These are phyloP conservation scores for thale cress (Arabidopsis thaliana) DNA, from an alignment of 345 rosid species.

Conservation along the genomic window TAIR10.1 NC_003074.8:3044501-3045000, in stretches of 20 bases:
- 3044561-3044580: constrained; percentile 25
- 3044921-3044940: constrained; percentile 15
- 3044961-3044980: constrained; percentile 1
- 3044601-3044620: constrained; percentile 37
- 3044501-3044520: constrained; percentile 23
- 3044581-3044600: constrained; percentile 16
- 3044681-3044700: background rate
- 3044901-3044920: constrained; percentile 18
- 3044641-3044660: constrained; percentile 14
- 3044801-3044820: constrained; percentile 21
- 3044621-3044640: background rate
- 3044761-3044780: constrained; percentile 46
- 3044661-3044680: constrained; percentile 29
- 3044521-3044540: constrained; percentile 14
- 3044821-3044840: constrained; percentile 21
- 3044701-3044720: constrained; percentile 14
- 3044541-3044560: constrained; percentile 34
- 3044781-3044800: constrained; percentile 47
- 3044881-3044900: background rate
- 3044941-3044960: background rate
- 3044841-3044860: constrained; percentile 33
- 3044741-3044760: constrained; percentile 42
- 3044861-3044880: background rate
- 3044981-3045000: background rate
- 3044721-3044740: constrained; percentile 34